Evolutionary conservation across 148 eudicot genomes (phyloP), one percentile per base, ranked within the genome.

Genomic region (Chenopodium formosanum): DNA sequence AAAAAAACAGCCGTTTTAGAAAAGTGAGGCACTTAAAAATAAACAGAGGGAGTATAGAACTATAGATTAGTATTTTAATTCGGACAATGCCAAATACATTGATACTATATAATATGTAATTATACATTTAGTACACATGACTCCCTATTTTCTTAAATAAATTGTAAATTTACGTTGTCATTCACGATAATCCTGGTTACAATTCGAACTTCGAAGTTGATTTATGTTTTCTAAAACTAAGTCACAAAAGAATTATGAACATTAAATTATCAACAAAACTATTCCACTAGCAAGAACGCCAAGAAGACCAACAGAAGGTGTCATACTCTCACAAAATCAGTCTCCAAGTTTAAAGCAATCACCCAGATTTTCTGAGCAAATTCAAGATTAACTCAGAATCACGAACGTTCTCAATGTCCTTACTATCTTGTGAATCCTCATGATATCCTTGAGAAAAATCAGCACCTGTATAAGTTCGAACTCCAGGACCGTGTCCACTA

Each of bases 401-500:
- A 48, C 90, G 85, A 50, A 50, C 11, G 11, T 10, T 50, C 16
- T 13, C 16, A 13, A 89, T 79, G 7, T 91, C 95, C 84, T 89
- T 89, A 80, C 93, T 93, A 60, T 93, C 97, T 89, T 93, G 94
- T 0, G 97, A 93, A 79, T 93, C 98, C 71, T 91, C 94, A 60
- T 90, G 37, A 47, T 50, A 90, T 67, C 92, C 95, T 75, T 89
- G 97, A 76, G 96, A 93, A 82, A 92, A 95, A 87, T 95, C 98
- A 31, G 82, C 83, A 64, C 76, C 84, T 3, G 98, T 95, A 69
- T 95, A 95, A 16, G 95, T 93, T 29, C 93, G 84, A 20, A 92
- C 74, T 32, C 98, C 97, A 20, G 97, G 97, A 60, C 97, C 97
- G 32, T 89, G 97, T 56, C 97, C 95, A 82, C 83, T 86, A 75